Evolutionary conservation across 371 early-diverging fungal species (phyloP), one percentile per base, ranked within the genome.

Genomic region (Rhizopus stolonifer): DNA sequence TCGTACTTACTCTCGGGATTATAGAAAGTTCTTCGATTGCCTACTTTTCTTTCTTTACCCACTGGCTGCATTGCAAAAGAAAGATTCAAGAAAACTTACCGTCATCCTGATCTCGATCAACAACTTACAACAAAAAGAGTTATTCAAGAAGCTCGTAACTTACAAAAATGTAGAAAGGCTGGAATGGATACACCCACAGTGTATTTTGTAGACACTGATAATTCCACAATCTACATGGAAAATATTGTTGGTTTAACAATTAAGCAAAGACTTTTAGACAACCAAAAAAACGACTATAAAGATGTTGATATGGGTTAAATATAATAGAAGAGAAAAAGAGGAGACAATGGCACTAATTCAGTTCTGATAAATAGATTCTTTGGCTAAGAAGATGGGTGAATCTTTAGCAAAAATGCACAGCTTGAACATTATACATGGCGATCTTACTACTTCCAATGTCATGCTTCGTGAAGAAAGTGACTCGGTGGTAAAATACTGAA

Each of bases 371-470:
- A 38, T 58, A 70, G 70, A 61, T 10, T 23, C 46, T 8, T 56
- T 84, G 18, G 85, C 86, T 43, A 46, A 66, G 33, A 65, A 61
- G 17, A 82, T 94, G 31, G 98, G 96, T 2, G 50, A 40, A 13
- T 74, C 84, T 1, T 55, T 99, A 24, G 90, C 88, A 5, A 67
- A 68, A 56, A 86, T 99, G 83, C 99, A 99, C 73, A 69, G 67
- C 22, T 57, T 80, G 24, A 90, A 94, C 63, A 80, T 99, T 25
- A 77, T 99, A 13, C 99, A 99, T 64, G 99, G 99, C 2, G 99
- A 99, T 67, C 71, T 99, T 65, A 99, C 99, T 2, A 96, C 99
- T 0, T 96, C 97, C 3, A 99, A 99, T 66, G 74, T 99, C 62
- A 82, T 98, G 69, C 33, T 95, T 26, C 70, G 87, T 31, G 67